Base-by-base conservation (phyloP, 2,329 filamentous ascomycete species). In the Botryotinia narcissicola region DNA sequence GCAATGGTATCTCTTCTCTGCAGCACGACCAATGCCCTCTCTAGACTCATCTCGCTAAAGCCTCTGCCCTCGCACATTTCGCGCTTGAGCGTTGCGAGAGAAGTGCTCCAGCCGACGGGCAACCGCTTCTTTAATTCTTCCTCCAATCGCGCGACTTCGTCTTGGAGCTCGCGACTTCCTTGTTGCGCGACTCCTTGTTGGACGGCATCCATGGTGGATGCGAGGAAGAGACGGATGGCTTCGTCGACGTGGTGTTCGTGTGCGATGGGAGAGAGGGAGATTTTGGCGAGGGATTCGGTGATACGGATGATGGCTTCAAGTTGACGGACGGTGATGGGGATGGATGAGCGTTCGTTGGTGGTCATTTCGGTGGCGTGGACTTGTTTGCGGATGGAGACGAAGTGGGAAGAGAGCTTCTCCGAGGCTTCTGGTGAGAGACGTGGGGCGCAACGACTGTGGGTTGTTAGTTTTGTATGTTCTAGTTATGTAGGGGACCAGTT, bases 231-330 rank as follows among this genome's bases (percentile, higher is more conserved):
- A 0, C 96, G 92, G 79, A 99, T 99, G 3, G 96, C 96, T 84
- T 99, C 96, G 80, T 99, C 95, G 70, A 99, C 96, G 80, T 99
- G 96, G 64, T 90, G 87, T 82, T 98, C 95, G 0, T 92, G 95
- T 3, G 95, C 96, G 60, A 98, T 87, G 5, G 95, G 91, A 0
- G 92, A 93, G 14, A 99, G 88, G 0, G 92, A 91, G 61, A 99
- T 86, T 82, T 99, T 99, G 73, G 96, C 96, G 3, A 99, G 89
- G 0, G 96, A 94, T 82, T 99, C 96, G 4, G 95, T 97, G 80
- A 99, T 98, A 81, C 96, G 95, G 76, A 98, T 93, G 78, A 99
- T 97, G 79, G 95, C 95, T 83, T 99, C 96, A 9, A 99, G 89
- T 82, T 99, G 96, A 82, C 96, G 94, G 70, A 99, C 93, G 0